Evolutionary conservation across 768 basidiomycete genomes (phyloP).

Genomic region (Phanerodontia chrysosporium): DNA sequence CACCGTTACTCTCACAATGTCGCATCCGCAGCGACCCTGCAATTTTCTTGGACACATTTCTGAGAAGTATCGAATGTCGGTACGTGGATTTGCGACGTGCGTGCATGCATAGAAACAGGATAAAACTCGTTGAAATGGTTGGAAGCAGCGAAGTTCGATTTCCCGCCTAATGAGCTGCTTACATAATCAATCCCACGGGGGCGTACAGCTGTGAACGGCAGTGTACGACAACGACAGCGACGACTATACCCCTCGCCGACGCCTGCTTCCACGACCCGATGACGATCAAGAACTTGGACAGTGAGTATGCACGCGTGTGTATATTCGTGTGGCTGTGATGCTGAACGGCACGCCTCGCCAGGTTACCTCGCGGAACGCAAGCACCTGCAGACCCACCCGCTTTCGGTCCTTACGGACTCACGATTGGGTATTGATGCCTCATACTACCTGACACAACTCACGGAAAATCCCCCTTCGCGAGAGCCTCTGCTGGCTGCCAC

Average conservation of each 20-base stretch:
- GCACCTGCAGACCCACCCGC: constrained; percentile 76
- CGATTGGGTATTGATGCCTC: constrained; percentile 96
- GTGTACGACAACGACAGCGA: constrained; percentile 9
- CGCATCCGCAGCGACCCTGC: no score
- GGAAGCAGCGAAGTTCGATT: background rate
- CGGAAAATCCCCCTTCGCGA: constrained; percentile 68
- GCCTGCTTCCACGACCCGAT: constrained; percentile 31
- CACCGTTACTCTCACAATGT: background rate
- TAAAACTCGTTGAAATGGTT: background rate
- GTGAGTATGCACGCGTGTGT: constrained; percentile 37
- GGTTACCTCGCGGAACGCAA: constrained; percentile 86
- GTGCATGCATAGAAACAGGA: background rate
- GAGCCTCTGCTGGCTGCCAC: constrained; percentile 94
- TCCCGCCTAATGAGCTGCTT: background rate
- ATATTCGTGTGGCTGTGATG: background rate
- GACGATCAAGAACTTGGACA: constrained; percentile 83
- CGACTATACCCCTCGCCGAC: constrained; percentile 5
- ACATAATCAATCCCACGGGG: constrained; percentile 5
- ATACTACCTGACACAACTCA: constrained; percentile 79
- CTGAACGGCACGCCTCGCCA: constrained; percentile 28
- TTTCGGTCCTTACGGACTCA: constrained; percentile 81
- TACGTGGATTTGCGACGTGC: background rate
- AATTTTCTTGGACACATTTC: background rate
- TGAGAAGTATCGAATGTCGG: background rate
- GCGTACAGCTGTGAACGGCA: constrained; percentile 1